A percentile compares a stretch with the other conserved stretches of the same genome.
Conservation (phyloP, 2,329 filamentous ascomycete genomes). For the Venturia pyrina region DNA sequence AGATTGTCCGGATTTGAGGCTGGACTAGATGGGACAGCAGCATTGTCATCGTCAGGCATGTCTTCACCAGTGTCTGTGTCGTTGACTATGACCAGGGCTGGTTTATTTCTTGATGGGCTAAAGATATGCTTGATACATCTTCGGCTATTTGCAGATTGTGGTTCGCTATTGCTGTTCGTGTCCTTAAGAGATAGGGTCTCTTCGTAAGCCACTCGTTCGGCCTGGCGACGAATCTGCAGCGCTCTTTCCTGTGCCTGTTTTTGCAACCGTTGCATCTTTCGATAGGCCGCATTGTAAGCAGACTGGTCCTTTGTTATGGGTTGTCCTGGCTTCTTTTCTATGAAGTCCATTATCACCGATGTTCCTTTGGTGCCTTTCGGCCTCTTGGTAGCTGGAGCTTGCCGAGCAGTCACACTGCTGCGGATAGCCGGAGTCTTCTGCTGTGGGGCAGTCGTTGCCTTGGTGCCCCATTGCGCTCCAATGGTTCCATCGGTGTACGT, state of each 20-base stretch:
- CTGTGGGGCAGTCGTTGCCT: not conserved
- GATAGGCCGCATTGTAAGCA: conserved; percentile 8
- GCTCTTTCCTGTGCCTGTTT: not conserved
- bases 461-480: not conserved
- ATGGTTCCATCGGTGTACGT: conserved; percentile 1
- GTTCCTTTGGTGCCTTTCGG: not conserved
- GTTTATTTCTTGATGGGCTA: not conserved
- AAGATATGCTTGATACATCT: not conserved
- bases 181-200: not conserved
- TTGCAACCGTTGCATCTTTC: not conserved
- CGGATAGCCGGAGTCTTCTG: not conserved
- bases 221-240: not conserved
- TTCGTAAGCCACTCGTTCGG: conserved; percentile 6
- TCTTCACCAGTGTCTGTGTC: not conserved
- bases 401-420: not conserved
- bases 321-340: not conserved
- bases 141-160: not conserved
- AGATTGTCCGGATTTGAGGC: not conserved
- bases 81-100: not conserved
- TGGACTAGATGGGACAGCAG: not conserved
- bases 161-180: not conserved
- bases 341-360: not conserved
- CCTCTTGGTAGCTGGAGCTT: not conserved
- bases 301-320: not conserved
- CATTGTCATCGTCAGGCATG: not conserved